A percentile compares a stretch with the other conserved stretches of the same genome.
These are phyloP conservation scores for Phytophthora pistaciae DNA, from an alignment of 352 stramenopile genomes.

Conservation along the genomic window DNA sequence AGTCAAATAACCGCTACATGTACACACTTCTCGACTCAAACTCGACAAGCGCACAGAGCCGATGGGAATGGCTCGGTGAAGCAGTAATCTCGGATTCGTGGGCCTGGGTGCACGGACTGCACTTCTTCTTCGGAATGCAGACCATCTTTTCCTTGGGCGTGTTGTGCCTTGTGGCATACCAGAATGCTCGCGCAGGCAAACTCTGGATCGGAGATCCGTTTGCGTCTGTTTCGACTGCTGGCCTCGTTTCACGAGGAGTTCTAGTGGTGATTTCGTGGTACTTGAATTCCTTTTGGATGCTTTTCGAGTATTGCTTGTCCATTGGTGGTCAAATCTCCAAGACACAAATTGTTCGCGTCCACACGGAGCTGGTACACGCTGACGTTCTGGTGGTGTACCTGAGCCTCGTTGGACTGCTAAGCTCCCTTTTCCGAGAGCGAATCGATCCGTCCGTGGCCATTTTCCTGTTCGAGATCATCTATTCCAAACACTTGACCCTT, in stretches of 20 bases:
- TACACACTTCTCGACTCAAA: constrained; percentile 30
- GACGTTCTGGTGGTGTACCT: constrained; percentile 43
- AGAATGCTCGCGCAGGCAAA: constrained; percentile 36
- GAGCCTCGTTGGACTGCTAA: constrained; percentile 30
- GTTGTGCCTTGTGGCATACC: constrained; percentile 37
- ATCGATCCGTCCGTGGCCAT: constrained; percentile 36
- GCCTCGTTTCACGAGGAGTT: constrained; percentile 26
- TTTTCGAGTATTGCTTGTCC: constrained; percentile 42
- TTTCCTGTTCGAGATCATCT: constrained; percentile 39
- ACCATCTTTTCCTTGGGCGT: constrained; percentile 40
- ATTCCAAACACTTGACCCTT: constrained; percentile 9
- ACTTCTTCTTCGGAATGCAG: constrained; percentile 43
- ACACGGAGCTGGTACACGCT: constrained; percentile 41
- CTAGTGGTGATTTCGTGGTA: constrained; percentile 44
- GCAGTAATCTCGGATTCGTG: constrained; percentile 39
- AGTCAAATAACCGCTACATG: constrained; percentile 42
- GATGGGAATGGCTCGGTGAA: constrained; percentile 32
- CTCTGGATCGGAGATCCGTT: constrained; percentile 57
- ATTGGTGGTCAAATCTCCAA: constrained; percentile 22
- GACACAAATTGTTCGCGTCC: constrained; percentile 31
- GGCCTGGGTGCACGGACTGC: constrained; percentile 47
- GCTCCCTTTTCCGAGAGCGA: constrained; percentile 27
- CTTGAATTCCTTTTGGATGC: constrained; percentile 44
- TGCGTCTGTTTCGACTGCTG: constrained; percentile 41
- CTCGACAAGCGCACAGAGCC: constrained; percentile 14